Percentiles rank a stretch among this genome's conserved stretches.
These are phyloP conservation scores for Sclerotinia spermophila DNA, from an alignment of 2,329 filamentous ascomycete genomes.

Conservation along the genomic window DNA sequence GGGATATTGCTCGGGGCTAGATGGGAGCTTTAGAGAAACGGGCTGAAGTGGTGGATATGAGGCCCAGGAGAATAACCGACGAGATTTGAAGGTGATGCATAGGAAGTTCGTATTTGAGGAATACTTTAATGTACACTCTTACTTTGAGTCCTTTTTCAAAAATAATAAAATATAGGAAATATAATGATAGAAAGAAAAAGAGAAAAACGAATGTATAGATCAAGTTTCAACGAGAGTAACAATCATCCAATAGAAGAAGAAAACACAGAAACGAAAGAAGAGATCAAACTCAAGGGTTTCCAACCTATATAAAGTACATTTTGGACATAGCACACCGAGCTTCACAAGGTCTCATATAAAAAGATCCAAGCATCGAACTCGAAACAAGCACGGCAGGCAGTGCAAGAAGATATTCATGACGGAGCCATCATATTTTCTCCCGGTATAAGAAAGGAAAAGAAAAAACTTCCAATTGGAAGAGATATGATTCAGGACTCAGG, in stretches of 20 bases:
- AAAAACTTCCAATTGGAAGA: background rate
- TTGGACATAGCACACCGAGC: background rate
- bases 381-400: background rate
- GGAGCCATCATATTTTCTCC: background rate
- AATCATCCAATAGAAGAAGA: background rate
- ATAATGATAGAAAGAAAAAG: background rate
- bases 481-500: background rate
- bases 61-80: background rate
- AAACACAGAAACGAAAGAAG: background rate
- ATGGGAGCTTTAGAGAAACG: background rate
- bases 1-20: conserved; percentile 10
- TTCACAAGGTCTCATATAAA: background rate
- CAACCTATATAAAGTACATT: background rate
- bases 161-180: background rate
- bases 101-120: background rate
- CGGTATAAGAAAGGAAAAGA: background rate
- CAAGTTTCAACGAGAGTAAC: background rate
- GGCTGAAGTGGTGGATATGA: background rate
- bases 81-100: conserved; percentile 1
- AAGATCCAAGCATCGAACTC: conserved; percentile 5
- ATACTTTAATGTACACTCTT: background rate
- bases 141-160: background rate
- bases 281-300: background rate
- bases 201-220: conserved; percentile 9
- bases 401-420: background rate